Base-by-base conservation (phyloP, 2,329 filamentous ascomycete species). In the Penicillium frequentans region DNA sequence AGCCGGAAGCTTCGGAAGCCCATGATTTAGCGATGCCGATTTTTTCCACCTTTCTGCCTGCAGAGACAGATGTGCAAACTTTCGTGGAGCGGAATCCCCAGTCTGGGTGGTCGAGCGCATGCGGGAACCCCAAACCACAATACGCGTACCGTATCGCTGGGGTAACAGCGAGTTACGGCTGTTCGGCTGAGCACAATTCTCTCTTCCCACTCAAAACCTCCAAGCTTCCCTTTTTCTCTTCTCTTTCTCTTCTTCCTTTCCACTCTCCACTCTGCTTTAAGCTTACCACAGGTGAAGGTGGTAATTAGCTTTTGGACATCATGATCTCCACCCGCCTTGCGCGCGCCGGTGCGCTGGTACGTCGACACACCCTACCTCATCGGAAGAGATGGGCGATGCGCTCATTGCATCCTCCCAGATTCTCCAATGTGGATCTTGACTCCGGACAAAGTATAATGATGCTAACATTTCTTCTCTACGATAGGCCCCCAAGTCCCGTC, bases 291-390 rank as follows among this genome's bases (percentile, higher is more conserved):
- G 61, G 64, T 73, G 71, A 73, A 71, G 71, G 69, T 74, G 70
- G 70, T 65, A 67, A 65, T 64, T 70, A 61, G 61, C 65, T 68
- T 57, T 73, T 75, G 68, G 68, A 49, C 72, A 78, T 70, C 68
- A 80, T 80, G 77, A 76, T 79, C 69, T 76, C 77, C 68, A 72
- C 76, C 64, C 73, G 75, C 73, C 72, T 79, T 65, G 72, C 76
- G 72, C 77, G 77, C 71, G 68, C 74, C 64, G 75, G 76, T 75
- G 75, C 73, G 72, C 72, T 79, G 76, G 77, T 80, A 76, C 64
- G 77, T 75, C 57, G 24, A 43, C 62, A 56, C 11, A 42, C 57
- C 53, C 57, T 58, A 39, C 46, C 48, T 42, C 24, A 14, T 29
- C 31, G 45, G 50, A 55, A 51, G 49, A 55, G 37, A 50, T 52